Conservation (phyloP, 345 rosid genomes). For the Citrus australasica region DNA sequence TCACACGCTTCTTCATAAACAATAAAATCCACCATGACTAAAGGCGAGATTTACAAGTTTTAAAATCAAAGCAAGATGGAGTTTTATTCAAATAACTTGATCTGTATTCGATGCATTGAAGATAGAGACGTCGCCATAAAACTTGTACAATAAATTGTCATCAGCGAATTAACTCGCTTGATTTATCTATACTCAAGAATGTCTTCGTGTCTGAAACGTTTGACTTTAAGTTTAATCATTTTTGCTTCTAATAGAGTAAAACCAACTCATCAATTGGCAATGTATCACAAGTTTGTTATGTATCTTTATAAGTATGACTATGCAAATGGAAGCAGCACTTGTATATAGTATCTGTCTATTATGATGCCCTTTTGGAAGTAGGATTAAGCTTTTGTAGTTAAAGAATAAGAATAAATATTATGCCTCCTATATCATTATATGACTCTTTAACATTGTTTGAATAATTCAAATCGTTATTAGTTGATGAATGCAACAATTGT, state of each 20-base stretch:
- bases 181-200: constrained; percentile 15
- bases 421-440: background rate
- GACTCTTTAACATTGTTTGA: background rate
- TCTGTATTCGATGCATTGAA: constrained; percentile 23
- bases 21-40: background rate
- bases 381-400: background rate
- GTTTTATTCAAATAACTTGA: constrained; percentile 12
- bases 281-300: background rate
- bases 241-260: background rate
- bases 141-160: constrained; percentile 6
- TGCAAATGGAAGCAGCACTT: too few species aligned
- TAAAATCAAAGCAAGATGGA: constrained; percentile 9
- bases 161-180: background rate
- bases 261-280: background rate
- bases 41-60: constrained; percentile 8
- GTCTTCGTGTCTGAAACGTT: background rate
- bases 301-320: background rate
- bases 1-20: constrained; percentile 19
- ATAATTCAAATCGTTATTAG: background rate
- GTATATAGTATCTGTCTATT: too few species aligned
- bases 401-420: too few species aligned
- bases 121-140: background rate
- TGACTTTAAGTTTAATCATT: background rate
- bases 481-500: background rate
- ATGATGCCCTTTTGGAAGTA: background rate